Evolutionary conservation across 1,284 basidiomycete genomes (phyloP).

Genomic region (Ustilago loliicola): DNA sequence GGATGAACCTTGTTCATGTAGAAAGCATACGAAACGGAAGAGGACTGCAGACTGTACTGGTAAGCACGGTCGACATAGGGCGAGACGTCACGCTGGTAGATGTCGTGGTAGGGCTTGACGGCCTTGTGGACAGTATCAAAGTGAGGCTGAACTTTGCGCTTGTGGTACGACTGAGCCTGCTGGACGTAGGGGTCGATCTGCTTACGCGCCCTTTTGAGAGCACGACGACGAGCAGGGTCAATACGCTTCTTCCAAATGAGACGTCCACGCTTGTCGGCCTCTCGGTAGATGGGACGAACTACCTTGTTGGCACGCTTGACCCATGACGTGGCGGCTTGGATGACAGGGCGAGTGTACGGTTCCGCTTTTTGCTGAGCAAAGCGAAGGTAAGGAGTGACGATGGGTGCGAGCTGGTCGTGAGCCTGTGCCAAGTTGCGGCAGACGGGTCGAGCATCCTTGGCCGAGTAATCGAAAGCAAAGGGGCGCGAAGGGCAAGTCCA

Average conservation of each 20-base stretch:
- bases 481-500: slow-evolving; percentile 64
- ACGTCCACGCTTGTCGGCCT: slow-evolving; percentile 49
- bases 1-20: slow-evolving; percentile 66
- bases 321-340: slow-evolving; percentile 50
- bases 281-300: slow-evolving; percentile 49
- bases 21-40: slow-evolving; percentile 47
- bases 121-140: slow-evolving; percentile 55
- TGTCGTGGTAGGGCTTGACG: slow-evolving; percentile 64
- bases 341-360: slow-evolving; percentile 63
- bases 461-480: slow-evolving; percentile 61
- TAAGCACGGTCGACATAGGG: slow-evolving; percentile 62
- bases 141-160: slow-evolving; percentile 62
- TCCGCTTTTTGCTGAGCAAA: slow-evolving; percentile 47
- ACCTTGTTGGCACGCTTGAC: slow-evolving; percentile 47
- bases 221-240: slow-evolving; percentile 56
- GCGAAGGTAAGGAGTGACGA: slow-evolving; percentile 51
- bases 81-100: slow-evolving; percentile 66
- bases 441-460: slow-evolving; percentile 56
- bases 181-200: slow-evolving; percentile 61
- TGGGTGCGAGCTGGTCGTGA: slow-evolving; percentile 57
- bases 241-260: slow-evolving; percentile 61
- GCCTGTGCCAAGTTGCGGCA: slow-evolving; percentile 63
- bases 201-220: slow-evolving; percentile 54
- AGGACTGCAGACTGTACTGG: slow-evolving; percentile 47
- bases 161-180: slow-evolving; percentile 58